Conservation (phyloP, 441 rosid genomes). For the Arabidopsis hybrid region DNA sequence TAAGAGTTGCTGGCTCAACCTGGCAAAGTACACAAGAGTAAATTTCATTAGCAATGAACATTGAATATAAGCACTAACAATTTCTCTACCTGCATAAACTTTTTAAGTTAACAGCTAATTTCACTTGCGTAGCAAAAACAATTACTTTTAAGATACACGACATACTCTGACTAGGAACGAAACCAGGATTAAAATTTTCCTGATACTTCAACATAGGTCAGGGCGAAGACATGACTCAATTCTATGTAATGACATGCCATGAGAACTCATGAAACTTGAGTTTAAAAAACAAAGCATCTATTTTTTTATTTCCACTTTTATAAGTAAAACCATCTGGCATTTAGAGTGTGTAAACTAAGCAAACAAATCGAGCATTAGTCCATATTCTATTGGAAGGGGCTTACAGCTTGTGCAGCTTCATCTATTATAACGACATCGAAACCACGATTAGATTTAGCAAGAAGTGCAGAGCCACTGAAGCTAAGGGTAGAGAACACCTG, state of each 20-base stretch:
- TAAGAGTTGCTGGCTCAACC: conserved; percentile 98
- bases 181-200: not conserved
- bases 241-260: conserved; percentile 14
- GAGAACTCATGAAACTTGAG: conserved; percentile 4
- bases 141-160: not conserved
- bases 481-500: conserved; percentile 96
- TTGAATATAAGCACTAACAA: not conserved
- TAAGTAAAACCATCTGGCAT: not conserved
- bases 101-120: not conserved
- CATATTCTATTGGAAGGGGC: conserved; percentile 37
- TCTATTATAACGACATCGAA: conserved; percentile 97
- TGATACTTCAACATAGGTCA: conserved; percentile 4
- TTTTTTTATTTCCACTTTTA: not conserved
- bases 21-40: conserved; percentile 42
- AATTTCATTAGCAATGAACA: conserved; percentile 17
- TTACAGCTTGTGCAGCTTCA: conserved; percentile 99
- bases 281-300: not conserved
- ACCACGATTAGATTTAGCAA: conserved; percentile 70
- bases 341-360: conserved; percentile 13
- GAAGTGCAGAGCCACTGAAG: conserved; percentile 87
- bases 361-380: conserved; percentile 20
- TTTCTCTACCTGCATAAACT: conserved; percentile 1
- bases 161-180: not conserved
- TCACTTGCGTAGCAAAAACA: conserved; percentile 15
- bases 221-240: not conserved